Base-by-base conservation (phyloP, 192 early-diverging fungal species). In the Haplosporangium gracile region DNA sequence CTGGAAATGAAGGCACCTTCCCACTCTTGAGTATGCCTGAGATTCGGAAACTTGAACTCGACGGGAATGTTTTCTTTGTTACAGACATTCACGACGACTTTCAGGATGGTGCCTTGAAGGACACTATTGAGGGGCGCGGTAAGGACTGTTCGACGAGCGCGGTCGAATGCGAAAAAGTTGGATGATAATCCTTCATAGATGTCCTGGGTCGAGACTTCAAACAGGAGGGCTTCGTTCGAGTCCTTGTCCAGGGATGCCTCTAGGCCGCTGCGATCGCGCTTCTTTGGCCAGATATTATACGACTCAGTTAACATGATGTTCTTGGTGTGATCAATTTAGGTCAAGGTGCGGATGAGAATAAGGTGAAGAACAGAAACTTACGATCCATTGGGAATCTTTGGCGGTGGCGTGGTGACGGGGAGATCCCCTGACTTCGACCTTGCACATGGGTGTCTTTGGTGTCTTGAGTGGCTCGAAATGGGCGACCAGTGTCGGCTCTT, bases 381-480 rank as follows among this genome's bases (percentile, higher is more conserved):
- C 60, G 10, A 94, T 88, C 95, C 95, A 96, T 75, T 93, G 89
- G 2, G 95, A 94, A 81, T 96, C 94, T 79, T 96, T 96, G n/a
- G 91, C 90, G 29, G 76, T 74, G 0, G 95, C 90, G 24, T 81
- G 69, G 1, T 85, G 83, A 60, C 95, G 81, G 16, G 92, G 92
- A 16, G 90, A 74, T 47, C 93, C 93, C 60, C 89, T 87, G 13
- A 94, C 51, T 22, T 89, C 81, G 5, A 95, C 92, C 65, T 91
- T 80, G 71, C 78, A 85, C 5, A 63, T 68, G 7, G 60, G 22
- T 16, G 47, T 51, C 71, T 51, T 83, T 53, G 80, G 88, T 2
- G 47, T 26, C 20, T 42, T 71, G 4, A 82, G 72, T 20, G 76
- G 49, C 69, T 87, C 60, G 74, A 88, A 79, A 42, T 82, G 81